phyloP scores from a whole-genome alignment of 805 yeast genomes.

The Debaryomyces prosopidis region DNA sequence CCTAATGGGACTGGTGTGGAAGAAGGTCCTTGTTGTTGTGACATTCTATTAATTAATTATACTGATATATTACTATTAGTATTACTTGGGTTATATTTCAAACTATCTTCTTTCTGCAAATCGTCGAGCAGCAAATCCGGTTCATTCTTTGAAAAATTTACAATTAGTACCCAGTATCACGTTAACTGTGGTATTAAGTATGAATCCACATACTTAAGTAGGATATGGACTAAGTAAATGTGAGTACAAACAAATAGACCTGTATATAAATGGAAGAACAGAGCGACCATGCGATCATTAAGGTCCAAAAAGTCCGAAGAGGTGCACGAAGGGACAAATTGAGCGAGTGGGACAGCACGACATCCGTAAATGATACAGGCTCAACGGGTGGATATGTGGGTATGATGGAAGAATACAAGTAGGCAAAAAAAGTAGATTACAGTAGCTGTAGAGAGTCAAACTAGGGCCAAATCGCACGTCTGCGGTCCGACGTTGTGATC shows the following conservation, averaged over 20 bases:
- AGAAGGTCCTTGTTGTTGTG: constrained; percentile 6
- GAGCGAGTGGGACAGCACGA: too few species aligned
- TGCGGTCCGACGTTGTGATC: constrained; percentile 1
- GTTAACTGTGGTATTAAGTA: constrained; percentile 2
- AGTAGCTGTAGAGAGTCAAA: too few species aligned
- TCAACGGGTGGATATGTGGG: too few species aligned
- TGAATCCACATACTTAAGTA: not conserved
- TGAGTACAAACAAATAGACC: not conserved
- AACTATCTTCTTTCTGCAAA: not conserved
- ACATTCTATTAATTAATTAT: constrained; percentile 4
- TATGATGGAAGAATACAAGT: too few species aligned
- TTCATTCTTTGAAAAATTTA: constrained; percentile 5
- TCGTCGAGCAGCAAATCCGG: constrained; percentile 2
- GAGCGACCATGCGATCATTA: too few species aligned
- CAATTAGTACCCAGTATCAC: constrained; percentile 2
- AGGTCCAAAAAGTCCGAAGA: too few species aligned
- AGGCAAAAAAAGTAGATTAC: too few species aligned
- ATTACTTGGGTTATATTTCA: not conserved
- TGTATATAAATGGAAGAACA: not conserved
- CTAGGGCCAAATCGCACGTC: constrained; percentile 1
- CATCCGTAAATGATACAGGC: too few species aligned
- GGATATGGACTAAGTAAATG: not conserved
- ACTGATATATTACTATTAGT: not conserved
- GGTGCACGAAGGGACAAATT: too few species aligned
- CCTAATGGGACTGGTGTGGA: constrained; percentile 51